Base-by-base conservation (phyloP, 768 basidiomycete genomes). In the Mycena crocata region DNA sequence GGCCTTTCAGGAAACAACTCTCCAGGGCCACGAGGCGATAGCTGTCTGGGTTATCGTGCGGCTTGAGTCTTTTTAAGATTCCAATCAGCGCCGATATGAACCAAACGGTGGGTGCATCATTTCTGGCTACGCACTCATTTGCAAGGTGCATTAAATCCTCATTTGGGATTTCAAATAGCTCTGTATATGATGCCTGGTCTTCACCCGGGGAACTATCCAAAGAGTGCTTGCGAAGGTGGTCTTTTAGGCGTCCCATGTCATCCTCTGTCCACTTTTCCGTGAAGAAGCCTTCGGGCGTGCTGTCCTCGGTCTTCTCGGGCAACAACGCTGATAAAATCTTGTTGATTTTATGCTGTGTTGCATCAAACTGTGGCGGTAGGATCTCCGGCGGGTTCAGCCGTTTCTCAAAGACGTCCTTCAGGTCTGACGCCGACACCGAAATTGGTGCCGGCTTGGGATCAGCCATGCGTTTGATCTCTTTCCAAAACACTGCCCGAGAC, bases 21-120 rank as follows among this genome's bases (percentile, higher is more conserved):
- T 77, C 75, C 0, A 77, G 64, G 0, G 68, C 75, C 24, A 77
- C 73, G 0, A 67, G 60, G 12, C 74, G 52, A 48, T 76, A 77
- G 67, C 61, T 71, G 15, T 70, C 57, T 0, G 74, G 64, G 9
- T 71, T 62, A 12, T 37, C 17, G 1, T 50, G 55, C 9, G 57
- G 61, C 48, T 69, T 68, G 15, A 57, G 56, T 2, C 35, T 42
- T 52, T 76, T 76, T 8, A 73, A 65, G 12, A 70, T 62, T 0
- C 68, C 71, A 31, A 70, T 57, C 3, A 72, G 28, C 15, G 60
- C 37, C 19, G 58, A 54, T 15, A 42, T 40, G 2, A 66, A 30
- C 70, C 67, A 71, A 5, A 51, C 28, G 2, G 51, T n/a, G 2
- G 70, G 70, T 8, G 17, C 10, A 6, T 66, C 57, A 0, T 23